Evolutionary conservation across 2,329 filamentous ascomycete genomes (phyloP).

Genomic region (Aureobasidium namibiae): DNA sequence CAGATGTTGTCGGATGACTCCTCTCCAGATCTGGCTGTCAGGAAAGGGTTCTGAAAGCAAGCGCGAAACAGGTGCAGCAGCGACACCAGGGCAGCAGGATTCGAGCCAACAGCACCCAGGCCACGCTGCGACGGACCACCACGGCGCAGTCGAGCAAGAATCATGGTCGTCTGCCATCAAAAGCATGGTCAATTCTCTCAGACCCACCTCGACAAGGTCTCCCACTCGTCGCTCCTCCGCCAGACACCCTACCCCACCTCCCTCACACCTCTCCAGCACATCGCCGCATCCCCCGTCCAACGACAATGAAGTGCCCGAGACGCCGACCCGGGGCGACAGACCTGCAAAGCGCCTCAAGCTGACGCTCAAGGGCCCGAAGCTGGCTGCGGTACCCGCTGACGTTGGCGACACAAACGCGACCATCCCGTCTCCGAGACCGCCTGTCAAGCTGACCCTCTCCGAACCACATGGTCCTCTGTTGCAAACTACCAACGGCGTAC

Average conservation of each 20-base stretch:
- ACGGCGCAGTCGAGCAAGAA: slow-evolving; percentile 4
- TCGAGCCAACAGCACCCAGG: background rate
- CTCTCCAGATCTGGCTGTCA: slow-evolving; percentile 5
- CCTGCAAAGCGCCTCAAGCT: slow-evolving; percentile 9
- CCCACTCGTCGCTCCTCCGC: slow-evolving; percentile 6
- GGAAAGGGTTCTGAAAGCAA: slow-evolving; percentile 10
- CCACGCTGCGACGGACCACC: background rate
- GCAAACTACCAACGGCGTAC: slow-evolving; percentile 36
- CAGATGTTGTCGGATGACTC: slow-evolving; percentile 11
- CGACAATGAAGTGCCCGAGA: background rate
- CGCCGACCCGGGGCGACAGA: background rate
- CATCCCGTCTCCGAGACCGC: slow-evolving; percentile 25
- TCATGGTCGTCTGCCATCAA: slow-evolving; percentile 13
- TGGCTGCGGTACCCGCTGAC: slow-evolving; percentile 4
- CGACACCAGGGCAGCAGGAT: background rate
- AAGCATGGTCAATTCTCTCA: slow-evolving; percentile 12
- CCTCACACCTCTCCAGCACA: background rate
- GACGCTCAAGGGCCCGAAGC: slow-evolving; percentile 9
- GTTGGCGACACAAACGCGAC: background rate
- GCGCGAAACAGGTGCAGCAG: background rate
- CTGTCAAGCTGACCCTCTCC: slow-evolving; percentile 34
- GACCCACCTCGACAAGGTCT: slow-evolving; percentile 9
- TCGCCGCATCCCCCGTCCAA: background rate
- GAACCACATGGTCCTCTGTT: slow-evolving; percentile 35
- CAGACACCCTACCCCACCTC: slow-evolving; percentile 9